phyloP scores from a whole-genome alignment of 768 basidiomycete genomes.

The Mycena capillaripes region DNA sequence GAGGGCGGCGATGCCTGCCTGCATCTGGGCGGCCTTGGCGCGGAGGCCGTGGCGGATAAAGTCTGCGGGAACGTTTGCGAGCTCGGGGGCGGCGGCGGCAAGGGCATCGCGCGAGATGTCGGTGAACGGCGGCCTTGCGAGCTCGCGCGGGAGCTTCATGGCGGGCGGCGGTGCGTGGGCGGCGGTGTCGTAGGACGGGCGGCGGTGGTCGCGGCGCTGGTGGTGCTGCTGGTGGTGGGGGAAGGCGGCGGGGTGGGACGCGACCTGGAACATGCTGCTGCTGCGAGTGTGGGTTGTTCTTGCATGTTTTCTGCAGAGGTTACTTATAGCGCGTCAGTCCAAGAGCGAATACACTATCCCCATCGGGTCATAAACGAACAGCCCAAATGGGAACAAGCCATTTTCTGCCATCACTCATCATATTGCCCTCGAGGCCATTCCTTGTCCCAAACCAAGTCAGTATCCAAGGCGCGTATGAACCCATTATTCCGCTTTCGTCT shows the following conservation, averaged over 20 bases:
- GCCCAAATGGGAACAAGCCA: neutral
- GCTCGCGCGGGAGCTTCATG: constrained; percentile 62
- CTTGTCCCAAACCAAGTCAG: no score
- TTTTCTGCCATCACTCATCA: no score
- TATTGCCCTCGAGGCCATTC: no score
- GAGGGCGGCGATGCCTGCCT: constrained; percentile 42
- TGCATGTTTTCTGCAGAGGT: neutral
- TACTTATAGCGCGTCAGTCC: neutral
- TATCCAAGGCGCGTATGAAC: no score
- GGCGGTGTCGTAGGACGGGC: neutral
- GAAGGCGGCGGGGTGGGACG: neutral
- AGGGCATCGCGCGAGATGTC: constrained; percentile 64
- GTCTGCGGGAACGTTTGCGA: constrained; percentile 61
- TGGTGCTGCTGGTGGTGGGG: neutral
- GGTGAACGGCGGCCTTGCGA: constrained; percentile 64
- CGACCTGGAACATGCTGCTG: neutral
- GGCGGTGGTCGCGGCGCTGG: neutral
- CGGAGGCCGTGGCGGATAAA: constrained; percentile 67
- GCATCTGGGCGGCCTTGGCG: constrained; percentile 40
- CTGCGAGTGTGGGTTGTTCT: neutral
- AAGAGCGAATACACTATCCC: neutral
- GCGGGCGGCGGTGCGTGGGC: neutral
- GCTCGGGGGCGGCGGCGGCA: constrained; percentile 62
- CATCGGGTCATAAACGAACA: neutral
- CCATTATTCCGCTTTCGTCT: neutral